A percentile compares a stretch with the other conserved stretches of the same genome.
phyloP scores from a whole-genome alignment of 148 eudicot genomes.

The Amaranthus palmeri region DNA sequence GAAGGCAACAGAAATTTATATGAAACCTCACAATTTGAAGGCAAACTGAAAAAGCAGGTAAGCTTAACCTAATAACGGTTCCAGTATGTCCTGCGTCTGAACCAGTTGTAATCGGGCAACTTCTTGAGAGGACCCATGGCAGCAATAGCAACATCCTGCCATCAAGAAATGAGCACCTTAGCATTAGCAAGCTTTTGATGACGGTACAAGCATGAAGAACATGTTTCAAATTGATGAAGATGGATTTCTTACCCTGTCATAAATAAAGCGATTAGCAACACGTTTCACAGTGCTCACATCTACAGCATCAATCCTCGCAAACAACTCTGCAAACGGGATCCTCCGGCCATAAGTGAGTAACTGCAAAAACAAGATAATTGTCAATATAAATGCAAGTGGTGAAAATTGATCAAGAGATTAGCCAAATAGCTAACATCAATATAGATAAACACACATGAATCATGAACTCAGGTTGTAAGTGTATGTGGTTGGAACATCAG shows the following conservation, averaged over 20 bases:
- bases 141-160: conserved; percentile 73
- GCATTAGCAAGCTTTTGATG: background rate
- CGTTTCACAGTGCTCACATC: conserved; percentile 80
- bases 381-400: background rate
- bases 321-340: conserved; percentile 73
- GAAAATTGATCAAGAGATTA: background rate
- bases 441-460: no score
- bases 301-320: conserved; percentile 92
- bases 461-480: no score
- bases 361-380: conserved; percentile 35
- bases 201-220: background rate
- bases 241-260: conserved; percentile 52
- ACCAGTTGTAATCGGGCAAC: conserved; percentile 95
- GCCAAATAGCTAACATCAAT: background rate
- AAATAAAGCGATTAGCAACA: conserved; percentile 80
- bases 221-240: background rate
- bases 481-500: no score
- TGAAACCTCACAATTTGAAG: conserved; percentile 1
- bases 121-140: conserved; percentile 71
- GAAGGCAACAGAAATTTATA: background rate
- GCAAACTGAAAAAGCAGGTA: background rate
- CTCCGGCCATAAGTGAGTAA: conserved; percentile 91
- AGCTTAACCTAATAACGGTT: conserved; percentile 60
- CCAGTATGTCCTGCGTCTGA: conserved; percentile 87
- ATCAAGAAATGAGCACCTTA: background rate